Evolutionary conservation across 495 filamentous ascomycete genomes (phyloP).

Genomic region (Podospora pseudocomata): DNA sequence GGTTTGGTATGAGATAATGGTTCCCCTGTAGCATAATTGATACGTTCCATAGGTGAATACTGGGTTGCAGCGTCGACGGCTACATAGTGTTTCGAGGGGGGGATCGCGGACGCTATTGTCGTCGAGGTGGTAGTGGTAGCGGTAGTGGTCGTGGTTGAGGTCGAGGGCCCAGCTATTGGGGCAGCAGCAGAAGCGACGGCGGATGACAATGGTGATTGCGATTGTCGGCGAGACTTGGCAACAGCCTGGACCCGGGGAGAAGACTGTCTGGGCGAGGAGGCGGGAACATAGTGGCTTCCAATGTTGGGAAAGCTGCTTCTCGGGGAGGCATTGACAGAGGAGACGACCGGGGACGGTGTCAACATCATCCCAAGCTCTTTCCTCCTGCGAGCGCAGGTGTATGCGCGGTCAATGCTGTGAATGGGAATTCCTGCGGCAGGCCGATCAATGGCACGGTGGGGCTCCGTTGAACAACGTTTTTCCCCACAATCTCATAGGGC

Average conservation of each 20-base stretch:
- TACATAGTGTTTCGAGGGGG: constrained; percentile 45
- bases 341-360: constrained; percentile 44
- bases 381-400: constrained; percentile 26
- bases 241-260: constrained; percentile 41
- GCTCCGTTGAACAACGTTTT: constrained; percentile 12
- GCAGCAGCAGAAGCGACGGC: constrained; percentile 14
- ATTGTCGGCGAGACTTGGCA: constrained; percentile 43
- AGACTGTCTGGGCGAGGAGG: constrained; percentile 40
- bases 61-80: constrained; percentile 55
- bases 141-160: constrained; percentile 1
- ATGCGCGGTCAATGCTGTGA: constrained; percentile 18
- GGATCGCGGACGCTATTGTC: constrained; percentile 1
- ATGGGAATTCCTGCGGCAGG: constrained; percentile 18
- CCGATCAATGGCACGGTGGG: constrained; percentile 19
- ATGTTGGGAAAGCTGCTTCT: constrained; percentile 35
- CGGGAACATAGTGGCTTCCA: constrained; percentile 42
- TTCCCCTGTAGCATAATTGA: constrained; percentile 36
- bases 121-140: not conserved
- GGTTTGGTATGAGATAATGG: constrained; percentile 30
- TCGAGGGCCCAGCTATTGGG: constrained; percentile 33
- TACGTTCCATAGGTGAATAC: constrained; percentile 53
- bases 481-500: not conserved
- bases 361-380: constrained; percentile 45
- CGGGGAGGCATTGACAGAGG: constrained; percentile 46
- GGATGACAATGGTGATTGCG: constrained; percentile 32